Evolutionary conservation across 352 stramenopile species (phyloP), one percentile per base, ranked within the genome.

Genomic region (Globisporangium spiculum): DNA sequence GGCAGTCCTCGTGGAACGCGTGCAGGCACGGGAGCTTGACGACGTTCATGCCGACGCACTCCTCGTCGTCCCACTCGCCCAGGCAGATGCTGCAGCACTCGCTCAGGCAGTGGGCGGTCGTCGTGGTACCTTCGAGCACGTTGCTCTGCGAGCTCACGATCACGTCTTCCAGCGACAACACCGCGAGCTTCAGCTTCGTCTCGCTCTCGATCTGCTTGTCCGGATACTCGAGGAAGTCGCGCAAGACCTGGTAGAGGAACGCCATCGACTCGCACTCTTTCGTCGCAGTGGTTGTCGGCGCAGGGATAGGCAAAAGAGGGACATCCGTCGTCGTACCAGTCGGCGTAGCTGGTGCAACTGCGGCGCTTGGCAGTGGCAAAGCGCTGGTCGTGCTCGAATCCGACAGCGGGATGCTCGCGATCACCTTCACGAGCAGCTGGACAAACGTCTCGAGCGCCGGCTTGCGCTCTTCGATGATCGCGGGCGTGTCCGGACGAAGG

Each of bases 71-170:
- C 88, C 88, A 96, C 41, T 93, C 84, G 55, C 80, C 78, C 1
- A 96, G 78, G 61, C 88, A 96, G 63, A 96, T 94, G 62, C 86
- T 93, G 67, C 88, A 96, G 73, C 86, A 92, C 63, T 95, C 88
- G 70, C 77, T 90, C 6, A 87, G 63, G 10, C 73, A 66, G n/a
- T 83, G 74, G 18, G 76, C 72, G 16, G 70, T 71, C 41, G 64
- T 69, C 6, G 12, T 52, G 1, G 41, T 12, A 12, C 60, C 34
- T n/a, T 84, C 79, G 0, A 91, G 59, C 30, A 89, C 54, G 63
- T 90, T 90, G 74, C 81, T 91, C 24, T 76, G 73, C 4, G 85
- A 91, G 72, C 83, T 83, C 41, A 95, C 85, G 8, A 93, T 80
- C 27, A 95, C 88, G 57, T 95, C 88, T 64, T 95, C 85, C 12